These are phyloP conservation scores for Metroxylon sagu DNA, from an alignment of 176 grass and related monocot species.

Conservation along the genomic window DNA sequence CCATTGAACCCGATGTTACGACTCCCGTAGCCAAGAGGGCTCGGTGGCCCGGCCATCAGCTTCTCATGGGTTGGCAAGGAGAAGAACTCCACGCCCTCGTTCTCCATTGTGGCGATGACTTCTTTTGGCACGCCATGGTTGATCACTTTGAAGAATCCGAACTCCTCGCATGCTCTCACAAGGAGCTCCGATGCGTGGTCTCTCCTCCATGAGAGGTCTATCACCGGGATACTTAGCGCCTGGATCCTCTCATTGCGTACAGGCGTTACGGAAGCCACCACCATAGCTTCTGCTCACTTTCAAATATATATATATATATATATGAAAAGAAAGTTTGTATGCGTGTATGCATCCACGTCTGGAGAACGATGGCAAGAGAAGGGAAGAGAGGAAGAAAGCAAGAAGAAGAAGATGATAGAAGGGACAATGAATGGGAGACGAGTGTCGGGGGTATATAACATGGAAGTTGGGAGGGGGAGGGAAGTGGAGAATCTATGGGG, in stretches of 20 bases:
- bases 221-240: conserved; percentile 31
- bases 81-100: conserved; percentile 48
- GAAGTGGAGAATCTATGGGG: too few relatives aligned
- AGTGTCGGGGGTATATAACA: too few relatives aligned
- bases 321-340: conserved; percentile 2
- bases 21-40: conserved; percentile 73
- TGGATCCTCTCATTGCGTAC: conserved; percentile 3
- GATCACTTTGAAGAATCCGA: conserved; percentile 68
- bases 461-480: too few relatives aligned
- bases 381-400: too few relatives aligned
- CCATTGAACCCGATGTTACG: conserved; percentile 77
- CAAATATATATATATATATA: background rate
- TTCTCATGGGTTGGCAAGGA: conserved; percentile 38
- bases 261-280: conserved; percentile 45
- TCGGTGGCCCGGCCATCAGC: conserved; percentile 68
- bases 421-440: too few relatives aligned
- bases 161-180: conserved; percentile 38
- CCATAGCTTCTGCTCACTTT: conserved; percentile 24
- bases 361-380: too few relatives aligned
- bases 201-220: conserved; percentile 49
- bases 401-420: too few relatives aligned
- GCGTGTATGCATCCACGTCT: background rate
- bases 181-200: conserved; percentile 27
- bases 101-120: conserved; percentile 38
- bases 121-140: conserved; percentile 46